Evolutionary conservation across 805 yeast genomes (phyloP).

Genomic region (Candida sakaeoensis): DNA sequence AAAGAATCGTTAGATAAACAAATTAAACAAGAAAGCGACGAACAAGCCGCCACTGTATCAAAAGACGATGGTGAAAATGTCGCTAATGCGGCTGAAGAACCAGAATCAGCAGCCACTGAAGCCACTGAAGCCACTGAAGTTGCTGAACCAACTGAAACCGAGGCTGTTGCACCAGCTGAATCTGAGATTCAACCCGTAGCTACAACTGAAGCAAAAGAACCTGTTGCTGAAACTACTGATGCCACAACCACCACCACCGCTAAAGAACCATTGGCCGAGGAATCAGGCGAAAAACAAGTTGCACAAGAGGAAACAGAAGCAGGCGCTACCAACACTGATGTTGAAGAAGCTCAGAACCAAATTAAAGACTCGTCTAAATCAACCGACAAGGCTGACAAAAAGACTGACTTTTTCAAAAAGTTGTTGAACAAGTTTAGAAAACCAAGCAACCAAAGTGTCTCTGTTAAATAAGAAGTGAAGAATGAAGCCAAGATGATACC

Average conservation of each 20-base stretch:
- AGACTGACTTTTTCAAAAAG: slow-evolving; percentile 35
- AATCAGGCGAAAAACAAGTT: background rate
- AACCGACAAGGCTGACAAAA: slow-evolving; percentile 33
- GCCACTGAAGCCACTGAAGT: slow-evolving; percentile 9
- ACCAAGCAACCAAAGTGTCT: slow-evolving; percentile 10
- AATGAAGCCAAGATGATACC: too few species aligned
- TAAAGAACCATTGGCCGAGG: slow-evolving; percentile 4
- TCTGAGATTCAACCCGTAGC: slow-evolving; percentile 5
- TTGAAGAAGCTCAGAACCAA: slow-evolving; percentile 27
- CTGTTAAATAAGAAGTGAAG: background rate
- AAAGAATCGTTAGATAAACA: slow-evolving; percentile 19
- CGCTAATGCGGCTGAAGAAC: slow-evolving; percentile 10
- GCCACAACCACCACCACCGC: slow-evolving; percentile 10
- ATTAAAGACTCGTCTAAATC: slow-evolving; percentile 22
- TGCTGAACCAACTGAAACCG: slow-evolving; percentile 10
- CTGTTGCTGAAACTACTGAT: slow-evolving; percentile 9
- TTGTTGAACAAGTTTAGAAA: slow-evolving; percentile 35
- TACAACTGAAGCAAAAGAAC: slow-evolving; percentile 8
- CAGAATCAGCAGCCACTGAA: slow-evolving; percentile 10
- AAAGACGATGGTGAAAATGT: slow-evolving; percentile 10
- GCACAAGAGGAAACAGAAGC: slow-evolving; percentile 10
- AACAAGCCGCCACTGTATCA: slow-evolving; percentile 10
- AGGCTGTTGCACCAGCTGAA: slow-evolving; percentile 9
- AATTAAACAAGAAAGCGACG: slow-evolving; percentile 5
- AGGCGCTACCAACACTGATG: slow-evolving; percentile 11